A percentile compares a stretch with the other conserved stretches of the same genome.
These are phyloP conservation scores for Setomelanomma holmii DNA, from an alignment of 2,329 filamentous ascomycete genomes.

Conservation along the genomic window DNA sequence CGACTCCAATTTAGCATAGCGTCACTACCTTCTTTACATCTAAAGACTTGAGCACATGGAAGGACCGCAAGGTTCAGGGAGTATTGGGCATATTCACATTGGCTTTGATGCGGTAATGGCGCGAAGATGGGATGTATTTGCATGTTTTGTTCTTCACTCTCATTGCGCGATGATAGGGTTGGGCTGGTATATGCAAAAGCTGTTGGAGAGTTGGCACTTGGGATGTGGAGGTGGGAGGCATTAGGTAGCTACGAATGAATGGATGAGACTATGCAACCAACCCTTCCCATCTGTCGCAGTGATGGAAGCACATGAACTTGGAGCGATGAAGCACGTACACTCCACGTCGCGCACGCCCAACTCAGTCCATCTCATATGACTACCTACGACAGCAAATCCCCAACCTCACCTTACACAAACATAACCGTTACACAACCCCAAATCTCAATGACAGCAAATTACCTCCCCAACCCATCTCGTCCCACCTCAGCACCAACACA, in stretches of 20 bases:
- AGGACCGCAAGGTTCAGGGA: conserved; percentile 30
- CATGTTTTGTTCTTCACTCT: conserved; percentile 3
- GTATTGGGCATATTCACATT: conserved; percentile 4
- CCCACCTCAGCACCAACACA: neutral
- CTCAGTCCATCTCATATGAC: neutral
- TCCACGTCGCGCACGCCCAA: neutral
- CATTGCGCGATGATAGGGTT: conserved; percentile 1
- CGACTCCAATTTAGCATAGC: conserved; percentile 13
- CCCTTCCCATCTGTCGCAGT: too few relatives aligned
- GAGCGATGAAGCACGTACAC: neutral
- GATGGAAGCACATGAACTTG: neutral
- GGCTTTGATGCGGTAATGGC: conserved; percentile 11
- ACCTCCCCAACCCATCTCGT: neutral
- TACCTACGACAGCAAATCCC: neutral
- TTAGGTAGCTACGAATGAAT: neutral
- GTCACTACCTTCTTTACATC: conserved; percentile 16
- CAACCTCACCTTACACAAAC: neutral
- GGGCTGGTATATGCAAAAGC: too few relatives aligned
- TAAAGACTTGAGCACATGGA: conserved; percentile 25
- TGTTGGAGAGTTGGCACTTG: neutral
- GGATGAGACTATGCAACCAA: too few relatives aligned
- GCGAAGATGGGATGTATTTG: conserved; percentile 14
- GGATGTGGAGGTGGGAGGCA: neutral
- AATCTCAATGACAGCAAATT: neutral
- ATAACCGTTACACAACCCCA: neutral